A percentile compares a stretch with the other conserved stretches of the same genome.
phyloP scores from a whole-genome alignment of 768 basidiomycete genomes.

The Calocybe indica region DNA sequence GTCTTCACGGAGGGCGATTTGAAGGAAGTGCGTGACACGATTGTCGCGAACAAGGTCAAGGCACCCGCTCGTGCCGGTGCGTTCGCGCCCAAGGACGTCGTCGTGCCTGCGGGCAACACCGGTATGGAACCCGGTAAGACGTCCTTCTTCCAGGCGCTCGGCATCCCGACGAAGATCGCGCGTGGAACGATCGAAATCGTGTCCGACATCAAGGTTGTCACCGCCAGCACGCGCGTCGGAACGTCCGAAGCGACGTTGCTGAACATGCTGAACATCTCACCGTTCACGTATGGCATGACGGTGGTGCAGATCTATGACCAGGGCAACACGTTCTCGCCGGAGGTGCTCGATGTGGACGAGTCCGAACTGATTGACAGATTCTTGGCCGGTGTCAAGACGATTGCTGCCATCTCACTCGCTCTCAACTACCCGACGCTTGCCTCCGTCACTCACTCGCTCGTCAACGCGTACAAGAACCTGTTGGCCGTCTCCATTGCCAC shows the following conservation, averaged over 20 bases:
- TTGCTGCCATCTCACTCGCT: slow-evolving; percentile 94
- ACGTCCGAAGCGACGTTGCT: slow-evolving; percentile 95
- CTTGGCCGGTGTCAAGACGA: slow-evolving; percentile 88
- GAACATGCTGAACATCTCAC: slow-evolving; percentile 99
- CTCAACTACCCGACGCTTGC: slow-evolving; percentile 95
- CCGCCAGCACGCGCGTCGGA: slow-evolving; percentile 89
- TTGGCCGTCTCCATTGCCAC: slow-evolving; percentile 84
- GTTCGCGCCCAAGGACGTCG: slow-evolving; percentile 86
- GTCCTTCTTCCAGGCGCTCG: slow-evolving; percentile 99
- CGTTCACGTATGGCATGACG: slow-evolving; percentile 99
- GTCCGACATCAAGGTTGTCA: slow-evolving; percentile 92
- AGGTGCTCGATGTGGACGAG: slow-evolving; percentile 92
- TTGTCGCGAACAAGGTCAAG: slow-evolving; percentile 95
- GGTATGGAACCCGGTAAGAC: slow-evolving; percentile 99
- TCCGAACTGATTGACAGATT: slow-evolving; percentile 88
- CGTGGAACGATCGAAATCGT: slow-evolving; percentile 99
- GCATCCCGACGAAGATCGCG: slow-evolving; percentile 99
- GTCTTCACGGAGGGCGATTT: slow-evolving; percentile 93
- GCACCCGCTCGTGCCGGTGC: slow-evolving; percentile 99
- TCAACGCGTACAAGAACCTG: slow-evolving; percentile 99
- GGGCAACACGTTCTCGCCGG: slow-evolving; percentile 87
- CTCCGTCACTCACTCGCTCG: slow-evolving; percentile 89
- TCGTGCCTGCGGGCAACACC: slow-evolving; percentile 93
- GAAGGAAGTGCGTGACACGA: slow-evolving; percentile 91
- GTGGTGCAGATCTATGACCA: slow-evolving; percentile 95